A percentile compares a stretch with the other conserved stretches of the same genome.
These are phyloP conservation scores for Fusarium annulatum DNA, from an alignment of 2,329 filamentous ascomycete genomes.

Conservation along the genomic window DNA sequence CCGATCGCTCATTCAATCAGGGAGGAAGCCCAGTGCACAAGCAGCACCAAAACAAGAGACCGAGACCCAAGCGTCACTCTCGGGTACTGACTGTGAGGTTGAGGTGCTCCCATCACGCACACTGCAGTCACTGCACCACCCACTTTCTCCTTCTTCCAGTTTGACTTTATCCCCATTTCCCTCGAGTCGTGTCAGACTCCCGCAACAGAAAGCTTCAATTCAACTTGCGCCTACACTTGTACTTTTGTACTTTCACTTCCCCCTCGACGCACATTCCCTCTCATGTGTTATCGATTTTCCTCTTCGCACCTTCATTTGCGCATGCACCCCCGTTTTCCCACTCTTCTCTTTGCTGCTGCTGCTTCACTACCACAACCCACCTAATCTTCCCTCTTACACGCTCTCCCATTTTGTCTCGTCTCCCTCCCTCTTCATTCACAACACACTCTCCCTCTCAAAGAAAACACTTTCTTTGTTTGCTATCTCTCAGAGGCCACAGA, in stretches of 20 bases:
- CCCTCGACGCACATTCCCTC: slow-evolving; percentile 27
- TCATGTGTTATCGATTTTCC: slow-evolving; percentile 31
- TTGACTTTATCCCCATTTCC: slow-evolving; percentile 42
- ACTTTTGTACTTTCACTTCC: slow-evolving; percentile 34
- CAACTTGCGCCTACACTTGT: slow-evolving; percentile 36
- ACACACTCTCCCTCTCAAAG: slow-evolving; percentile 41
- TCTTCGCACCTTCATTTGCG: slow-evolving; percentile 44
- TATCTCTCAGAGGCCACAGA: slow-evolving; percentile 38
- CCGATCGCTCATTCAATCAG: slow-evolving; percentile 39
- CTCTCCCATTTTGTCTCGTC: slow-evolving; percentile 41
- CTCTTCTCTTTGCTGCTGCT: slow-evolving; percentile 41
- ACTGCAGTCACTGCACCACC: slow-evolving; percentile 29
- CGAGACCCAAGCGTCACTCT: slow-evolving; percentile 35
- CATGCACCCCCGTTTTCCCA: slow-evolving; percentile 35
- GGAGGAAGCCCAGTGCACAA: slow-evolving; percentile 34
- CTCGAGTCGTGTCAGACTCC: slow-evolving; percentile 43
- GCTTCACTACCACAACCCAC: slow-evolving; percentile 42
- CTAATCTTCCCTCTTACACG: slow-evolving; percentile 45
- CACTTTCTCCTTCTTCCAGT: slow-evolving; percentile 36
- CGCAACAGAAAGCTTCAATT: slow-evolving; percentile 42
- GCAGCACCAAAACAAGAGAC: slow-evolving; percentile 25
- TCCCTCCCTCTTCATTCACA: slow-evolving; percentile 37
- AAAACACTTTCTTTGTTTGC: slow-evolving; percentile 35
- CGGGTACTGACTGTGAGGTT: slow-evolving; percentile 7
- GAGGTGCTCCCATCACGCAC: slow-evolving; percentile 4